Base-by-base conservation (phyloP, 805 yeast genomes). In the Monosporozyma unispora region DNA sequence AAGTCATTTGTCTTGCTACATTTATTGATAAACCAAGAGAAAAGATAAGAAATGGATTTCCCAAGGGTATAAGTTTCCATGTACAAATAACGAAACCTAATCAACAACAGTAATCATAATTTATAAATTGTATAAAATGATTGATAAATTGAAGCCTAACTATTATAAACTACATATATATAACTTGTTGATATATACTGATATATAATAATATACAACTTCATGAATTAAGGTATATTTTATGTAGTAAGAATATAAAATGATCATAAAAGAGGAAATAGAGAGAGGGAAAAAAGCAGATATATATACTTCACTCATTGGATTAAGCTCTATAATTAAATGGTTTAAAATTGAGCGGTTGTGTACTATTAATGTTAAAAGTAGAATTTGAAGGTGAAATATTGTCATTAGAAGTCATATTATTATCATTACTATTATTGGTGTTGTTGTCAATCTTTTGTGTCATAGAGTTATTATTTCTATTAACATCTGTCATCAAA, bases 61-160 rank as follows among this genome's bases (percentile, higher is more conserved):
- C 60, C 22, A 63, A 62, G 45, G 65, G 66, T 18, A 54, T 64
- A 16, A 63, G 65, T 43, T 66, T 66, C 54, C 66, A 60, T 50
- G 62, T 66, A 4, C 67, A 62, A 51, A 56, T 66, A 21, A 49
- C 55, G 35, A 47, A 27, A 14, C 7, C 31, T 6, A 25, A 19
- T 14, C 18, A 21, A 40, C 44, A 14, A 23, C 6, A 40, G 11
- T n/a, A 40, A 21, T 40, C 16, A 21, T 40, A 1, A 40, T n/a
- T n/a, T n/a, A n/a, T n/a, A n/a, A n/a, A n/a, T n/a, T n/a, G n/a
- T n/a, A n/a, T n/a, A n/a, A n/a, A n/a, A n/a, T n/a, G n/a, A n/a
- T n/a, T n/a, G n/a, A n/a, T n/a, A n/a, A n/a, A n/a, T n/a, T n/a
- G 5, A 7, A 16, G 39, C 39, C 16, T 16, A 35, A 35, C 10